A percentile compares a stretch with the other conserved stretches of the same genome.
Conservation (phyloP, 345 rosid species). For the Lenwebbia sp. region DNA sequence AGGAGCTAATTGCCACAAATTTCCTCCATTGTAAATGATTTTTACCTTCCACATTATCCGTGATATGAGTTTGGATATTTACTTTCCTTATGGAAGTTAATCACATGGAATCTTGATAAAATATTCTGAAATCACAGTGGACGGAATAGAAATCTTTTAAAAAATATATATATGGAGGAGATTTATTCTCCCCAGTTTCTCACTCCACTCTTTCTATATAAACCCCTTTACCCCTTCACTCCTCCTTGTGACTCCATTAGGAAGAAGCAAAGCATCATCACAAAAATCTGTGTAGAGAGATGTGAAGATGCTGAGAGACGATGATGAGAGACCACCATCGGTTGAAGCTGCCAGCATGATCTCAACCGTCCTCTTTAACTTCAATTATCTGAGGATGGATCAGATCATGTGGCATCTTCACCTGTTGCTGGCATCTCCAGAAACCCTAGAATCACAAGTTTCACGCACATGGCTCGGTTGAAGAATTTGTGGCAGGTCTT, state of each 20-base stretch:
- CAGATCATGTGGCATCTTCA: constrained; percentile 94
- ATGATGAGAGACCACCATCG: constrained; percentile 33
- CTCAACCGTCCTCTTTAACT: constrained; percentile 24
- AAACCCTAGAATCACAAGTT: neutral
- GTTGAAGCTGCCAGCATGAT: constrained; percentile 99
- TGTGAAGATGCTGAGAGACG: neutral
- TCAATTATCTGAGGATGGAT: constrained; percentile 6
- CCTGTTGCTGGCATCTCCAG: constrained; percentile 57
- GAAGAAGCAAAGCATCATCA: neutral
- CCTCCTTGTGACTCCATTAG: neutral
- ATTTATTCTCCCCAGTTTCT: neutral
- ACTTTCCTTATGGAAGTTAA: no score
- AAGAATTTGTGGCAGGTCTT: neutral
- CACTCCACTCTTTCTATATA: neutral
- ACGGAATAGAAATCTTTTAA: neutral
- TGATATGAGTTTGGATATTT: neutral
- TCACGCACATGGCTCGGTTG: neutral
- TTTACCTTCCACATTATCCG: neutral
- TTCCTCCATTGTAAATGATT: neutral
- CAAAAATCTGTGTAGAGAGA: neutral
- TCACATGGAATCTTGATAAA: neutral
- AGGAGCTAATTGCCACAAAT: neutral
- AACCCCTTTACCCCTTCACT: neutral
- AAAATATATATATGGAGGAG: neutral
- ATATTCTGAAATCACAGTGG: neutral